Evolutionary conservation across 495 filamentous ascomycete species (phyloP).

Genomic region (Cenococcum geophilum): DNA sequence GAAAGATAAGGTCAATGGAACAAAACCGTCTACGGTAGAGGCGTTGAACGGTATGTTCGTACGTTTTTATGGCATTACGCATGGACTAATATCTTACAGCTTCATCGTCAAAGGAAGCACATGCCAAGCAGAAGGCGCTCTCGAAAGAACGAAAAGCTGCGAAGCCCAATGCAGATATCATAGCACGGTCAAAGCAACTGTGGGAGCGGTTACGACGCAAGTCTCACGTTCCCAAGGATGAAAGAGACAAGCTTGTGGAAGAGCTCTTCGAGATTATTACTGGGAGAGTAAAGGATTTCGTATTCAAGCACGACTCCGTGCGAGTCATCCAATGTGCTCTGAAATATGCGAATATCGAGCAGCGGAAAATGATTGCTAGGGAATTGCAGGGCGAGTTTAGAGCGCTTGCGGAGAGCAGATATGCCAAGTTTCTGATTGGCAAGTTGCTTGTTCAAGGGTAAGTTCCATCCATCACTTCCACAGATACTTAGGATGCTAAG

Average conservation of each 20-base stretch:
- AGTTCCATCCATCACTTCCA: neutral
- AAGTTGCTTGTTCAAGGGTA: slow-evolving; percentile 84
- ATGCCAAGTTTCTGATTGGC: slow-evolving; percentile 92
- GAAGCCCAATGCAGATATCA: slow-evolving; percentile 84
- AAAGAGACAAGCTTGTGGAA: slow-evolving; percentile 75
- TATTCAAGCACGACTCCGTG: slow-evolving; percentile 96
- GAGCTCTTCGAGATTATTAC: slow-evolving; percentile 89
- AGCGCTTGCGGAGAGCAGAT: slow-evolving; percentile 82
- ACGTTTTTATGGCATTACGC: neutral
- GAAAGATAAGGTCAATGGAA: neutral
- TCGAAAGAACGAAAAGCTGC: slow-evolving; percentile 82
- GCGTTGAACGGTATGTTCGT: slow-evolving; percentile 15
- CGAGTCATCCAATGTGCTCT: slow-evolving; percentile 91
- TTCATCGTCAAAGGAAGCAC: slow-evolving; percentile 67
- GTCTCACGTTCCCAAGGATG: slow-evolving; percentile 78
- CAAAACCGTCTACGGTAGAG: neutral
- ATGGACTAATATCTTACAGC: slow-evolving; percentile 16
- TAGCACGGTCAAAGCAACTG: slow-evolving; percentile 87
- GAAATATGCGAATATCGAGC: slow-evolving; percentile 83
- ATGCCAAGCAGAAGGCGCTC: slow-evolving; percentile 85
- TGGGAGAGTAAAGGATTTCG: slow-evolving; percentile 84
- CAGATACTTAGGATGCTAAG: slow-evolving; percentile 5
- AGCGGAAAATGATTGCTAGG: slow-evolving; percentile 75
- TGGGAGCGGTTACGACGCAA: slow-evolving; percentile 93
- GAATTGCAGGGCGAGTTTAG: slow-evolving; percentile 84